Conservation (phyloP, 1,284 basidiomycete genomes). For the Sanghuangporus weigelae region DNA sequence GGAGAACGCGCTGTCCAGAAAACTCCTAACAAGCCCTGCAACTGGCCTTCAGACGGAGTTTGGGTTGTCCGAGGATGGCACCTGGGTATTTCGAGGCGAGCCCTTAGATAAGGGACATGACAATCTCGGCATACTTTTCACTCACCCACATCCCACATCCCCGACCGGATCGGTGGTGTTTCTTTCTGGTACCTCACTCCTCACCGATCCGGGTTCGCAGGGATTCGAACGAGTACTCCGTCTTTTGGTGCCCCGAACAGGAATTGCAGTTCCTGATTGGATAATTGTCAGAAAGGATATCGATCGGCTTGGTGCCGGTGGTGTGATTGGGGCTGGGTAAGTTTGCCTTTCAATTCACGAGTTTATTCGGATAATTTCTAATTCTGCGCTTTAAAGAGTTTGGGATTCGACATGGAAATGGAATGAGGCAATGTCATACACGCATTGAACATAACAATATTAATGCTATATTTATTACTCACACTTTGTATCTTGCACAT, state of each 20-base stretch:
- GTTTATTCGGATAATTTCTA: not conserved
- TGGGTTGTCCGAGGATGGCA: not conserved
- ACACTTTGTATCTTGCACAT: too few relatives aligned
- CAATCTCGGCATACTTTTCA: conserved; percentile 52
- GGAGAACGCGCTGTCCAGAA: conserved; percentile 24
- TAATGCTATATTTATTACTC: too few relatives aligned
- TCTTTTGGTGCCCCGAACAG: conserved; percentile 79
- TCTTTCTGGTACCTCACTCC: conserved; percentile 48
- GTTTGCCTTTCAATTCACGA: not conserved
- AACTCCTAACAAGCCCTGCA: conserved; percentile 3
- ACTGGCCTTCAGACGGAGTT: conserved; percentile 3
- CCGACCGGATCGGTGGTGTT: conserved; percentile 43
- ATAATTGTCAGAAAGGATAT: conserved; percentile 48
- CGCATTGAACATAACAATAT: not conserved
- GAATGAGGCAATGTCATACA: conserved; percentile 10
- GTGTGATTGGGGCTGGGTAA: conserved; percentile 69
- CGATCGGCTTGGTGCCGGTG: conserved; percentile 59
- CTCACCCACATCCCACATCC: conserved; percentile 59
- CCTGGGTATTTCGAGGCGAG: not conserved
- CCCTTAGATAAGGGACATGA: not conserved
- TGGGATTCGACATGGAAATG: conserved; percentile 10
- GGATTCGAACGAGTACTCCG: conserved; percentile 62
- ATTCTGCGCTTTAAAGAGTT: not conserved
- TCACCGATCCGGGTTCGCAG: conserved; percentile 1
- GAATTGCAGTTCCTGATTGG: conserved; percentile 73